Percentiles rank a stretch among this genome's conserved stretches.
Conservation (phyloP, 352 stramenopile genomes). For the Globisporangium abappressorium region DNA sequence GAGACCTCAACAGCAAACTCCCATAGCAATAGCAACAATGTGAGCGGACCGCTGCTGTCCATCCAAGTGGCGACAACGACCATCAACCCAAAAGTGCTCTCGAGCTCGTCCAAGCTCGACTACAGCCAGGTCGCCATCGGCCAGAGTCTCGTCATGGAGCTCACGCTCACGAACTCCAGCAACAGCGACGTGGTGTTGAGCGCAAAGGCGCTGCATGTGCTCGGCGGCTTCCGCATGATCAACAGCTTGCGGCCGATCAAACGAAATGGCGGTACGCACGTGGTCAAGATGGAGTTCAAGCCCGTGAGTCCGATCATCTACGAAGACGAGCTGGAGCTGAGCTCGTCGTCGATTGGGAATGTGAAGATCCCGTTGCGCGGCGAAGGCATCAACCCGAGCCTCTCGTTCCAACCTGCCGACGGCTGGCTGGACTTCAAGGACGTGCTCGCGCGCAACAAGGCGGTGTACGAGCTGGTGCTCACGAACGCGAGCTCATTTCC, state of each 20-base stretch:
- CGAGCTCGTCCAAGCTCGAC: conserved; percentile 44
- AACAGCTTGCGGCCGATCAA: conserved; percentile 58
- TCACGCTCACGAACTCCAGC: conserved; percentile 63
- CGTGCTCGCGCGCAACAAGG: conserved; percentile 51
- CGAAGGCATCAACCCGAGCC: conserved; percentile 76
- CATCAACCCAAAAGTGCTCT: conserved; percentile 46
- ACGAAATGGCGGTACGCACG: conserved; percentile 20
- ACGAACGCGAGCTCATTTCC: conserved; percentile 68
- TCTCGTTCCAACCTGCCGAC: conserved; percentile 60
- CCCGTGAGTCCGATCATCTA: conserved; percentile 53
- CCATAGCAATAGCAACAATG: not conserved
- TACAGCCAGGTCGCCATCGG: conserved; percentile 90
- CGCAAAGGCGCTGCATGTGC: conserved; percentile 62
- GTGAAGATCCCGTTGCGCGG: conserved; percentile 44
- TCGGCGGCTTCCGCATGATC: conserved; percentile 82
- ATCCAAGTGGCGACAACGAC: conserved; percentile 69
- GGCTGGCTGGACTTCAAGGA: conserved; percentile 67
- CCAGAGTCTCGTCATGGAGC: conserved; percentile 44
- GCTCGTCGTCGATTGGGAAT: conserved; percentile 25
- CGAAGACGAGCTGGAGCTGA: conserved; percentile 70
- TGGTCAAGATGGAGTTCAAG: conserved; percentile 64
- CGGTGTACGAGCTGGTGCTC: conserved; percentile 45
- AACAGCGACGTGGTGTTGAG: conserved; percentile 34
- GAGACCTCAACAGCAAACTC: conserved; percentile 14
- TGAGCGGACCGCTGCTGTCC: conserved; percentile 32